Evolutionary conservation across 305 asterid genomes (phyloP).

Genomic region (Striga hermonthica): DNA sequence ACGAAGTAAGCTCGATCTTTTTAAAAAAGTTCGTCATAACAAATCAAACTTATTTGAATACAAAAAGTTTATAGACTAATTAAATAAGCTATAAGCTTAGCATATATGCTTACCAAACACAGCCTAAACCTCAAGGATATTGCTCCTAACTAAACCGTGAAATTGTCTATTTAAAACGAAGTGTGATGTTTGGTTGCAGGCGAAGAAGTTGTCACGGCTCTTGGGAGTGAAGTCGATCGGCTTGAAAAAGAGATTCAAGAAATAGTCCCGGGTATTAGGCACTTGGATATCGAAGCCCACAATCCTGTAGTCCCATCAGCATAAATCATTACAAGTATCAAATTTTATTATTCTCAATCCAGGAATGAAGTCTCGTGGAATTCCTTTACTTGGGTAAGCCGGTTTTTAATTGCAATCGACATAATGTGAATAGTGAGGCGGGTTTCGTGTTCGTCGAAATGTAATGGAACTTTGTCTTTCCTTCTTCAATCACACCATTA

Average conservation of each 20-base stretch:
- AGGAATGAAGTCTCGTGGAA: neutral
- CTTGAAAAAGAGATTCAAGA: slow-evolving; percentile 91
- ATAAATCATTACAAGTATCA: neutral
- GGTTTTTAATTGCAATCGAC: neutral
- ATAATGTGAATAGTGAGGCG: slow-evolving; percentile 31
- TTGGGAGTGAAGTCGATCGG: slow-evolving; percentile 95
- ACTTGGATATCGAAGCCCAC: slow-evolving; percentile 95
- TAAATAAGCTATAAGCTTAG: no score
- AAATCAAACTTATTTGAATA: no score
- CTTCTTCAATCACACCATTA: no score
- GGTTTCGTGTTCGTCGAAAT: slow-evolving; percentile 13
- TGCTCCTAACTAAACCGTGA: no score
- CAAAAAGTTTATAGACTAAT: no score
- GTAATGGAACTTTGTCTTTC: no score
- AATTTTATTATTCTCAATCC: neutral
- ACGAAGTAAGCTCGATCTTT: no score
- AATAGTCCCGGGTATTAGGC: slow-evolving; percentile 90
- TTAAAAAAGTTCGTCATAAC: no score
- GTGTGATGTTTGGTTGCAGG: slow-evolving; percentile 42
- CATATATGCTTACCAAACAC: no score
- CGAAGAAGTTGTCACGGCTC: slow-evolving; percentile 96
- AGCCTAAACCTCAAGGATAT: no score
- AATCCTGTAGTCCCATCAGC: slow-evolving; percentile 62
- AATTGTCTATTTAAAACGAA: slow-evolving; percentile 4
- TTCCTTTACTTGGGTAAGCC: slow-evolving; percentile 13